phyloP scores from a whole-genome alignment of 176 grass and related monocot genomes.

The Lolium multiflorum region DNA sequence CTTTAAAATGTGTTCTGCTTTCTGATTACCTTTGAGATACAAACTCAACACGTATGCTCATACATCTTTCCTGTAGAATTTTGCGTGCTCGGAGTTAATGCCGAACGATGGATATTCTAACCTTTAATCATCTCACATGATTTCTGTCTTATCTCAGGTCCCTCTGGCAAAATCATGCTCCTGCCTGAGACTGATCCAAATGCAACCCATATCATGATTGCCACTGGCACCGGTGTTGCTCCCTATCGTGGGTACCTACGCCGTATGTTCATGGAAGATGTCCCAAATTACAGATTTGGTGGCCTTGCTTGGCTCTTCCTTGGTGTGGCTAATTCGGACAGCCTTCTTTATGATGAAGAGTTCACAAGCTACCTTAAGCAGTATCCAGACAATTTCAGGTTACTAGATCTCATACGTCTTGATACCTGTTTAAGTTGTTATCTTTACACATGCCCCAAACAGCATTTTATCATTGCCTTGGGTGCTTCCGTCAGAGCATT shows the following conservation, averaged over 20 bases:
- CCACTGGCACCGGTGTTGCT: conserved; percentile 90
- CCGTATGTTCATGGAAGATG: conserved; percentile 96
- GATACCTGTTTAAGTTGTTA: conserved; percentile 6
- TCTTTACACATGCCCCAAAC: neutral
- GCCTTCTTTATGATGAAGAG: conserved; percentile 87
- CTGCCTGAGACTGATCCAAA: conserved; percentile 89
- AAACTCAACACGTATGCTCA: neutral
- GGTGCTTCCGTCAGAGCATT: neutral
- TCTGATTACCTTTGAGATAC: conserved; percentile 1
- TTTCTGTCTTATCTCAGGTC: conserved; percentile 58
- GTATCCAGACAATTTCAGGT: conserved; percentile 91
- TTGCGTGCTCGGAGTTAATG: neutral
- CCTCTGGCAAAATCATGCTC: conserved; percentile 98
- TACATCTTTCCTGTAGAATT: conserved; percentile 18
- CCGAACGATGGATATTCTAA: conserved; percentile 14
- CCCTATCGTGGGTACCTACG: conserved; percentile 89
- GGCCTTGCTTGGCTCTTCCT: conserved; percentile 97
- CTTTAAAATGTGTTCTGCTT: neutral
- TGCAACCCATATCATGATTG: conserved; percentile 97
- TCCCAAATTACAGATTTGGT: conserved; percentile 79
- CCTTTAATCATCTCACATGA: conserved; percentile 13
- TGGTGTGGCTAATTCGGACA: conserved; percentile 85
- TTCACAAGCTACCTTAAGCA: conserved; percentile 74
- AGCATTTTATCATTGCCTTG: neutral
- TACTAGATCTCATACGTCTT: neutral